Base-by-base conservation (phyloP, 305 asterid species). In the Fraxinus albicans region DNA sequence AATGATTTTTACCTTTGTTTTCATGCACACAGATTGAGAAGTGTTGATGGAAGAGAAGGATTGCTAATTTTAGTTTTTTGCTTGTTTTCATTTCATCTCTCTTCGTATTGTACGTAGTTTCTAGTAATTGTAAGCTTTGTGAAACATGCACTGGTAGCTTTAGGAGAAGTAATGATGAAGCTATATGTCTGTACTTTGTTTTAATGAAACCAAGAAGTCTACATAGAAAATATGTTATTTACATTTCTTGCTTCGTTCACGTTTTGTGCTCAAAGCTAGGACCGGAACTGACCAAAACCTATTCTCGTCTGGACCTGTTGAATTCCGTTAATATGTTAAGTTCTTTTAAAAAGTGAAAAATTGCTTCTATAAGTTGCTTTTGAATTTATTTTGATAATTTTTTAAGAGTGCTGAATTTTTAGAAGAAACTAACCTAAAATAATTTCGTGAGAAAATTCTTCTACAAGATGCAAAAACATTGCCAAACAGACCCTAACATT, bases 11-110 rank as follows among this genome's bases (percentile, higher is more conserved):
- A n/a, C 60, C 31, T 73, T 23, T 82, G 58, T 19, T 78, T 17
- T 76, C 25, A n/a, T 83, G 35, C 55, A 13, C 2, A 10, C 91
- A 88, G 90, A 89, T 85, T 53, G 80, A 81, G 88, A 83, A 79
- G 5, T 80, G 84, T 15, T 60, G 77, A 60, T 73, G 69, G 80
- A 47, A 79, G 80, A 42, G 65, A 38, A 27, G 60, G 79, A 55
- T 72, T 27, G 35, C 79, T 44, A 31, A 27, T 63, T 80, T 53
- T 63, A 55, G 78, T 80, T 87, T 82, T 82, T 79, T 76, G 67
- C 27, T 23, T 21, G 55, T 67, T 25, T 53, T 60, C 12, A 47
- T 44, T 65, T 25, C 34, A 65, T 65, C 58, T 50, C 15, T 60
- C 72, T 42, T 10, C 23, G 29, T 63, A 8, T 25, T 63, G 13